Evolutionary conservation across 176 grass and related monocot species (phyloP).

Genomic region (Aegilops umbellulata): DNA sequence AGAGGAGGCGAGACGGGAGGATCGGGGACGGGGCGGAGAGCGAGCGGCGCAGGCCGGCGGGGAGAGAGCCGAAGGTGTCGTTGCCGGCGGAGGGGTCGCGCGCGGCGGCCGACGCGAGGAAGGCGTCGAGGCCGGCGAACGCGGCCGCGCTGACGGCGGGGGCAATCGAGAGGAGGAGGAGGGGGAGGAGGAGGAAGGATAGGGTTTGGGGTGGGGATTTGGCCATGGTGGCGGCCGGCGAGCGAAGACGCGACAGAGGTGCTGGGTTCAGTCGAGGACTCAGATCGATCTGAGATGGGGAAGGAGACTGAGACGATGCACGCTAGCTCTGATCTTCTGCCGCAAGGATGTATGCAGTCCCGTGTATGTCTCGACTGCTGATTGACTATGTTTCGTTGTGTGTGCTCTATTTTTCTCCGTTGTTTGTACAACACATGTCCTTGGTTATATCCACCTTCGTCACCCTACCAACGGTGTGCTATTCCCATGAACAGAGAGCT

Average conservation of each 20-base stretch:
- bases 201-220: not conserved
- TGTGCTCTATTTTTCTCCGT: too few species aligned
- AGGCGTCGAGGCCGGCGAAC: constrained; percentile 52
- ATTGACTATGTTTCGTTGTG: too few species aligned
- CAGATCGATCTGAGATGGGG: constrained; percentile 41
- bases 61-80: constrained; percentile 58
- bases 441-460: too few species aligned
- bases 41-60: constrained; percentile 30
- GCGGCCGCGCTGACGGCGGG: not conserved
- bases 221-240: constrained; percentile 1
- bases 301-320: not conserved
- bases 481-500: too few species aligned
- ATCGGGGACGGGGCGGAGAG: constrained; percentile 19
- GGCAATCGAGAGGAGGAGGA: constrained; percentile 5
- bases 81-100: constrained; percentile 47
- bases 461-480: too few species aligned
- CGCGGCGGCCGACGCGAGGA: constrained; percentile 41
- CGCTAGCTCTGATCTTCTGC: not conserved
- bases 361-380: not conserved
- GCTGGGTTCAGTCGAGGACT: not conserved
- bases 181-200: not conserved
- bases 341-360: not conserved
- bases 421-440: too few species aligned
- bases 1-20: constrained; percentile 46
- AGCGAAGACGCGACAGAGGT: not conserved